These are phyloP conservation scores for Lachancea dasiensis DNA, from an alignment of 805 yeast species.

Conservation along the genomic window DNA sequence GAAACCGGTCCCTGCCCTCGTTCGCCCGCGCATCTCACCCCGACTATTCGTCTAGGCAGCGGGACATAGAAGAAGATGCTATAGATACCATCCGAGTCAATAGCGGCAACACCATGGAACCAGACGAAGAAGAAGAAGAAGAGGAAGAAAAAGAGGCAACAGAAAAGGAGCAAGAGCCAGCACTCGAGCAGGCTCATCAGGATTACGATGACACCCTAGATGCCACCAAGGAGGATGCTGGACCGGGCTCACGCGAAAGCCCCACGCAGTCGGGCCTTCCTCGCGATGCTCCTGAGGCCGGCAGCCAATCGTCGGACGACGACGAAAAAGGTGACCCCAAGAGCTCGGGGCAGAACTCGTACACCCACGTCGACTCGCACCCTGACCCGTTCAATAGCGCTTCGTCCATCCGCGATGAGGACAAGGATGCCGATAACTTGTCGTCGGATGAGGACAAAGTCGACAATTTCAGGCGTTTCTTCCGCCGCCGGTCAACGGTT, in stretches of 20 bases:
- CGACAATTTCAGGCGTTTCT: constrained; percentile 20
- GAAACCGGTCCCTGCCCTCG: constrained; percentile 13
- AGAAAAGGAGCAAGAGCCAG: no score
- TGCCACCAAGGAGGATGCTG: neutral
- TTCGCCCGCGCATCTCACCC: constrained; percentile 7
- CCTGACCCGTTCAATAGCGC: neutral
- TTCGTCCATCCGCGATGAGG: constrained; percentile 4
- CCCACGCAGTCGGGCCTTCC: no score
- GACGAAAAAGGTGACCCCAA: constrained; percentile 3
- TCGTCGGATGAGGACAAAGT: constrained; percentile 16
- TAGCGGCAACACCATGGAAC: constrained; percentile 13
- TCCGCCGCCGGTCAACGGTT: constrained; percentile 16
- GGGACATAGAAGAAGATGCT: constrained; percentile 19
- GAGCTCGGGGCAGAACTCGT: constrained; percentile 1
- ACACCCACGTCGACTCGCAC: neutral
- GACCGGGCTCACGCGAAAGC: neutral
- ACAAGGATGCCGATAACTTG: constrained; percentile 10
- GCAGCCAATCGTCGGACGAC: constrained; percentile 1
- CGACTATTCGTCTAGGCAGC: constrained; percentile 6
- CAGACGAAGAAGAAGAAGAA: constrained; percentile 3
- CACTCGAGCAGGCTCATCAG: no score
- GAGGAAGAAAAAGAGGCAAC: neutral
- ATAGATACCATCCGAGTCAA: constrained; percentile 17
- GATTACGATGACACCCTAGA: no score
- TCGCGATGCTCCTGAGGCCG: neutral